Evolutionary conservation across 768 basidiomycete species (phyloP).

Genomic region (Pulveroboletus sp.): DNA sequence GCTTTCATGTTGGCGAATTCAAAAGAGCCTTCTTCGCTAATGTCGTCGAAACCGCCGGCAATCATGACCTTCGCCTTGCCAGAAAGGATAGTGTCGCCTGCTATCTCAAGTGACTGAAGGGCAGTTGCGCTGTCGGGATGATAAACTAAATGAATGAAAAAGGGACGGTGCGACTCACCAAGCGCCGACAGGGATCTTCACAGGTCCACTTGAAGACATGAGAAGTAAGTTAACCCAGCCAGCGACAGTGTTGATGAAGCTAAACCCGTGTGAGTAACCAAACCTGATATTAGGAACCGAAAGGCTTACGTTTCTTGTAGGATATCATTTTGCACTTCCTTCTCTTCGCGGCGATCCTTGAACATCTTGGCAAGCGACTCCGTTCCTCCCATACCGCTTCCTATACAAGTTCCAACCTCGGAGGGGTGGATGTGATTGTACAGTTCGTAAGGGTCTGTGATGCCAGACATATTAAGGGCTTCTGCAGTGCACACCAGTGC

Average conservation of each 20-base stretch:
- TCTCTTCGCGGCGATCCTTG: conserved; percentile 97
- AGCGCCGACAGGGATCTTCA: conserved; percentile 99
- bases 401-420: conserved; percentile 90
- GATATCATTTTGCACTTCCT: conserved; percentile 97
- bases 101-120: conserved; percentile 96
- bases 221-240: conserved; percentile 97
- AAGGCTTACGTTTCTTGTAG: conserved; percentile 87
- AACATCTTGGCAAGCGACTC: conserved; percentile 94
- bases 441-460: conserved; percentile 96
- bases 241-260: conserved; percentile 98
- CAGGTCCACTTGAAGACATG: conserved; percentile 93
- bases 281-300: conserved; percentile 5
- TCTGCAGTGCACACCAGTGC: conserved; percentile 92
- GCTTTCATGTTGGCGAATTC: conserved; percentile 99
- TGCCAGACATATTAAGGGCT: conserved; percentile 93
- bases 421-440: conserved; percentile 97
- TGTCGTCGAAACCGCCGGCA: conserved; percentile 96
- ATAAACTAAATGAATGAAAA: conserved; percentile 1
- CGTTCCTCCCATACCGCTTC: conserved; percentile 97
- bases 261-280: too few species aligned
- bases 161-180: conserved; percentile 53
- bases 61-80: conserved; percentile 99
- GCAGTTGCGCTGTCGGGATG: conserved; percentile 73
- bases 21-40: conserved; percentile 96
- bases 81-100: conserved; percentile 89